These are phyloP conservation scores for Stephanocyclus meneghinianus DNA, from an alignment of 352 stramenopile genomes.

Conservation along the genomic window DNA sequence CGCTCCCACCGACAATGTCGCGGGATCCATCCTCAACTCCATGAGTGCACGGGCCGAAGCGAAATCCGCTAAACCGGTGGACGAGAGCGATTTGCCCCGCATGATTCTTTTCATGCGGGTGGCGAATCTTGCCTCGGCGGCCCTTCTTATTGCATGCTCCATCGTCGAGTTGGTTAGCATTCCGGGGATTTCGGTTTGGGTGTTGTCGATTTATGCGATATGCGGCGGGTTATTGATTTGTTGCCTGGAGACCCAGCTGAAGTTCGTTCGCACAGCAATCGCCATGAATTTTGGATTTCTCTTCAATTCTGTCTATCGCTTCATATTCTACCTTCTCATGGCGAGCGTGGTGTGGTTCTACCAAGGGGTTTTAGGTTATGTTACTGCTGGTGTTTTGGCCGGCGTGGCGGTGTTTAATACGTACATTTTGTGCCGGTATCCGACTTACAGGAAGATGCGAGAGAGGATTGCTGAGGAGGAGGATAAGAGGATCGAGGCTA, in stretches of 20 bases:
- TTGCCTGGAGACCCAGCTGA: slow-evolving; percentile 80
- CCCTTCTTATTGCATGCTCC: slow-evolving; percentile 57
- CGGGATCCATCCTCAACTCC: slow-evolving; percentile 26
- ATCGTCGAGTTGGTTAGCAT: slow-evolving; percentile 59
- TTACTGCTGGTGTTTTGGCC: slow-evolving; percentile 48
- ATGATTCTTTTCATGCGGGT: slow-evolving; percentile 80
- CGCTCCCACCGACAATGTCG: slow-evolving; percentile 26
- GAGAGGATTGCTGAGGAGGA: slow-evolving; percentile 80
- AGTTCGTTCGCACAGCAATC: slow-evolving; percentile 78
- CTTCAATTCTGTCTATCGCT: slow-evolving; percentile 74
- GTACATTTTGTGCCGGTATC: slow-evolving; percentile 76
- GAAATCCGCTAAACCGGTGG: slow-evolving; percentile 6
- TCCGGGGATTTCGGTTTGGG: slow-evolving; percentile 50
- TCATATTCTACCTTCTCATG: slow-evolving; percentile 77
- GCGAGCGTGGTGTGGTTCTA: slow-evolving; percentile 64
- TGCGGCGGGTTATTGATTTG: slow-evolving; percentile 74
- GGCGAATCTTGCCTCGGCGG: slow-evolving; percentile 69
- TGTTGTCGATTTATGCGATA: slow-evolving; percentile 70
- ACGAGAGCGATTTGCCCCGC: slow-evolving; percentile 66
- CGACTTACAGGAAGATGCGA: slow-evolving; percentile 71
- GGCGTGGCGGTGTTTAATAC: slow-evolving; percentile 74
- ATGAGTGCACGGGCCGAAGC: slow-evolving; percentile 8
- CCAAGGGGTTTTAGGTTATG: slow-evolving; percentile 50
- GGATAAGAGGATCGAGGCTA: slow-evolving; percentile 77
- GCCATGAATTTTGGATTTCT: slow-evolving; percentile 83